These are phyloP conservation scores for Candida ovalis DNA, from an alignment of 805 yeast genomes.

Conservation along the genomic window DNA sequence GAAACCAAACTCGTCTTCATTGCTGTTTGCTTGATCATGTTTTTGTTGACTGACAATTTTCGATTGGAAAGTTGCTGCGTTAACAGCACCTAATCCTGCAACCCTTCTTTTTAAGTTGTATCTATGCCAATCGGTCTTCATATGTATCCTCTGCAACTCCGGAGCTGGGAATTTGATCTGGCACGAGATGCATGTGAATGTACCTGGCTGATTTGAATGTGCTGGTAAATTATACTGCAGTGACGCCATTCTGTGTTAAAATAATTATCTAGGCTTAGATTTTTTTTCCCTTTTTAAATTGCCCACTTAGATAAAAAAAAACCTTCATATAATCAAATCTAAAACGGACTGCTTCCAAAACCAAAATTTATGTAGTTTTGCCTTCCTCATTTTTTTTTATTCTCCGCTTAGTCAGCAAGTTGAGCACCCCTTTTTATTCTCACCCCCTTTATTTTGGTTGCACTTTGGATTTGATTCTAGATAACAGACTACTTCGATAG, in stretches of 20 bases:
- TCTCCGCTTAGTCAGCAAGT: too few relatives aligned
- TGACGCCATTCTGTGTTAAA: background rate
- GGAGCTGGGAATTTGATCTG: constrained; percentile 74
- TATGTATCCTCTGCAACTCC: constrained; percentile 83
- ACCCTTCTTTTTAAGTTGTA: constrained; percentile 92
- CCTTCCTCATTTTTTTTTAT: too few relatives aligned
- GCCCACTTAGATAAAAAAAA: too few relatives aligned
- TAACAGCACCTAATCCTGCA: constrained; percentile 71
- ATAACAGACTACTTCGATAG: too few relatives aligned
- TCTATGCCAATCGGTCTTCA: constrained; percentile 98
- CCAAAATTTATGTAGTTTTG: too few relatives aligned
- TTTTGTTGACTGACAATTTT: constrained; percentile 28
- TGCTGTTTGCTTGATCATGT: constrained; percentile 15
- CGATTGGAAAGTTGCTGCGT: constrained; percentile 25
- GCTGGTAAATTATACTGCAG: constrained; percentile 3
- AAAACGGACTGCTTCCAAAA: too few relatives aligned
- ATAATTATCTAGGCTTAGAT: too few relatives aligned
- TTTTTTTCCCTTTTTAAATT: too few relatives aligned
- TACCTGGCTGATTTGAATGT: constrained; percentile 21
- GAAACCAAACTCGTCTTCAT: constrained; percentile 57
- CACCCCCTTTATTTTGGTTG: too few relatives aligned
- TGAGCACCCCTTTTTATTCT: too few relatives aligned
- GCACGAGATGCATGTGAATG: constrained; percentile 83
- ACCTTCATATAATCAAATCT: too few relatives aligned
- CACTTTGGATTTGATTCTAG: too few relatives aligned